Evolutionary conservation across 176 grass and related monocot genomes (phyloP), one percentile per base, ranked within the genome.

Genomic region (Cocos nucifera): DNA sequence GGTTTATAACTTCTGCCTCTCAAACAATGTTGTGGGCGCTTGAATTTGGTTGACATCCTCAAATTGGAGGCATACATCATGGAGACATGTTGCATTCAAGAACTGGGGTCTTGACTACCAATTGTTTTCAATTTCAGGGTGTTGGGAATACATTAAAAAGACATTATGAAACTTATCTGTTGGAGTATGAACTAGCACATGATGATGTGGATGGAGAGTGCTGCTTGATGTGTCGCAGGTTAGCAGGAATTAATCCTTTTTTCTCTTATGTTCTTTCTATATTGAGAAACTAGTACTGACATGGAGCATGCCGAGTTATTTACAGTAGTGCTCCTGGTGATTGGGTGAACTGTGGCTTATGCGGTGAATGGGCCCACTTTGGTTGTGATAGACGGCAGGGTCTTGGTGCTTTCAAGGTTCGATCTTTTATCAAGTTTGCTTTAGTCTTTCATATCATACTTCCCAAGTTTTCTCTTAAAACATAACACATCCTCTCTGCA

Each of bases 171-270:
- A 86, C 76, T 48, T 86, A 91, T 58, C 65, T 90, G 62, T 62
- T 91, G 69, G 87, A 91, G 56, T 91, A 91, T 49, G 87, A 91
- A 63, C 74, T 86, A 63, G 76, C 79, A 50, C 87, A 90, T 44
- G 76, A 90, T 5, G 87, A 90, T 67, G 75, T 86, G 15, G 79
- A 65, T 59, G 79, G 76, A 17, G 87, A 90, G 22, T 90, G 76
- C 51, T 90, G 82, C 72, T 77, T 86, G 76, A 18, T 86, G 21
- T 90, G 87, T 72, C 72, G 54, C 61, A 90, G 87, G 87, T 86
- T 80, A 10, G 59, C 24, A 52, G 19, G 54, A 25, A 10, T 27
- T 4, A 4, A 39, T 2, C 35, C 6, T 12, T 39, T 12, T 39
- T 44, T 44, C 10, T 44, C 2, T 35, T 44, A 44, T 14, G 35